Evolutionary conservation across 1,284 basidiomycete species (phyloP), one percentile per base, ranked within the genome.

Genomic region (Exobasidium cylindrosporum): DNA sequence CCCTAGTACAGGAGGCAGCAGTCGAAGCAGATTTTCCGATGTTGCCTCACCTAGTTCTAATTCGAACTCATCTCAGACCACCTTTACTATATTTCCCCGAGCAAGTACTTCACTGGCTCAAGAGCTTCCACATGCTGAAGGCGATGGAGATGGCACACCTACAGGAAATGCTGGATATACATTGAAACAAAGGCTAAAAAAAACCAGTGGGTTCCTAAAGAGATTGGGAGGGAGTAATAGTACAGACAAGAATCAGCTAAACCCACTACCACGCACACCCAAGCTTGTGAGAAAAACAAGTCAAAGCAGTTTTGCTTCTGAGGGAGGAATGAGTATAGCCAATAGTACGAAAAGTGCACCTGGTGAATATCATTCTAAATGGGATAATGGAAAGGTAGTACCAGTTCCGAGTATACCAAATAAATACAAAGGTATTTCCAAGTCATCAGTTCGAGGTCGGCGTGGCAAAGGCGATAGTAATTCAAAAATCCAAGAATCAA

Each of bases 171-270:
- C 26, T 35, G 29, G 3, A 23, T 68, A 62, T 28, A 52, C 62
- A 4, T 73, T 76, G 55, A 67, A 65, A 17, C 67, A 73, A 31
- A 62, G 73, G 17, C 69, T 76, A 69, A 76, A 76, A 50, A 76
- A 76, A 62, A 76, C 74, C 1, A 72, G 72, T 57, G 71, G 72
- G 30, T 74, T 76, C 43, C 55, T 76, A n/a, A 65, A 40, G 45
- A 45, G 58, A 28, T 53, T 60, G 40, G 32, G 54, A 21, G 53
- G 28, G 4, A 24, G 21, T 32, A 29, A 13, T 28, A 30, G 26
- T 17, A n/a, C 44, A 46, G 35, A 28, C 43, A 26, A 26, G 35
- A 46, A 13, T 5, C 43, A n/a, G 30, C 50, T 26, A n/a, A n/a
- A 32, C 30, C 5, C 53, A n/a, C 54, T 44, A 4, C 26, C 31